phyloP scores from a whole-genome alignment of 2,329 filamentous ascomycete species.

The Ophiostoma ips region DNA sequence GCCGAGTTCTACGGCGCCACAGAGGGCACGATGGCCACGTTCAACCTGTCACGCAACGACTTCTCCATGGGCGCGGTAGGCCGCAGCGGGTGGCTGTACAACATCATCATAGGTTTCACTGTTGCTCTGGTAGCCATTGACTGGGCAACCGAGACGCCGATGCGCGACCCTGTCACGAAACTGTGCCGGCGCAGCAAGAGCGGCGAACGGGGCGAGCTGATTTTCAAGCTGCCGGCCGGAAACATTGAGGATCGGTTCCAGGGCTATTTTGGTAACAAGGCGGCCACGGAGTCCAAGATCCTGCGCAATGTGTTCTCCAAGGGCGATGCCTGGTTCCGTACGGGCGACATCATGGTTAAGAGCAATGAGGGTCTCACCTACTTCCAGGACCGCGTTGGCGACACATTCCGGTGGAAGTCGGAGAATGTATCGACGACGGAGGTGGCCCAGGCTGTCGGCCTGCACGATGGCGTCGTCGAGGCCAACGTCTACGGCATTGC shows the following conservation, averaged over 20 bases:
- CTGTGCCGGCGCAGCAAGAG: constrained; percentile 45
- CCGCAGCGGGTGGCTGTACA: constrained; percentile 49
- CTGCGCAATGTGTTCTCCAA: constrained; percentile 57
- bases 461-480: constrained; percentile 53
- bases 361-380: constrained; percentile 58
- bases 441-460: constrained; percentile 60
- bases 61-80: constrained; percentile 68
- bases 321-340: constrained; percentile 71
- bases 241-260: constrained; percentile 51
- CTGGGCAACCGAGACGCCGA: constrained; percentile 52
- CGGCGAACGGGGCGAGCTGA: constrained; percentile 60
- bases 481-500: constrained; percentile 78
- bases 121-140: constrained; percentile 56
- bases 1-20: constrained; percentile 74
- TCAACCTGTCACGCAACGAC: constrained; percentile 61
- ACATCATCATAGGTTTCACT: constrained; percentile 34
- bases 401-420: constrained; percentile 69
- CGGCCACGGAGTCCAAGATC: constrained; percentile 60
- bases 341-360: constrained; percentile 67
- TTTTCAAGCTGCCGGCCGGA: constrained; percentile 57
- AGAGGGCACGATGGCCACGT: constrained; percentile 54
- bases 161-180: constrained; percentile 53
- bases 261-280: constrained; percentile 65
- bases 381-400: constrained; percentile 70
- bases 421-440: constrained; percentile 76